phyloP scores from a whole-genome alignment of 805 yeast species.

The Wickerhamiella dianesei region DNA sequence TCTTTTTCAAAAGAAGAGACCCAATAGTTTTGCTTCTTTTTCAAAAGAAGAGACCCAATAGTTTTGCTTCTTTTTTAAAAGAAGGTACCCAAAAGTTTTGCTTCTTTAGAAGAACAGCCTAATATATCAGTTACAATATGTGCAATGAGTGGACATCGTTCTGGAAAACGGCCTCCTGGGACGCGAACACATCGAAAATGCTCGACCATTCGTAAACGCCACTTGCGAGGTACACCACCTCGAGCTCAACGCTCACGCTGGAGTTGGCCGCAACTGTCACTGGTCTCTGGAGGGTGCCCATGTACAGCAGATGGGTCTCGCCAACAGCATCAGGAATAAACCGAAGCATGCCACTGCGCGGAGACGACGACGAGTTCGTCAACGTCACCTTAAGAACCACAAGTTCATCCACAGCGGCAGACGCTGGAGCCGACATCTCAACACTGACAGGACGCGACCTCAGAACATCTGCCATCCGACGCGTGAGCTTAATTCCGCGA shows the following conservation, averaged over 20 bases:
- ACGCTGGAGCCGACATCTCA: conserved; percentile 6
- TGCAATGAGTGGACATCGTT: conserved; percentile 15
- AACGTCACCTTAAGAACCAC: conserved; percentile 39
- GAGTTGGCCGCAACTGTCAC: conserved; percentile 36
- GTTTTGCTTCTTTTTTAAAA: no score
- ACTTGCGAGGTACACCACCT: conserved; percentile 52
- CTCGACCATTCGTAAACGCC: conserved; percentile 81
- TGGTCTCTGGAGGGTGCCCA: conserved; percentile 57
- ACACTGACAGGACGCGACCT: conserved; percentile 13
- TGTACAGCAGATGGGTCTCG: conserved; percentile 50
- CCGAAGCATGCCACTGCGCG: conserved; percentile 43
- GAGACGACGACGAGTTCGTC: conserved; percentile 32
- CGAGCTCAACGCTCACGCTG: conserved; percentile 32
- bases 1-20: no score
- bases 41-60: no score
- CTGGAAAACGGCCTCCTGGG: conserved; percentile 14
- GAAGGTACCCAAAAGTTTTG: no score
- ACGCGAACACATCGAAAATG: conserved; percentile 34
- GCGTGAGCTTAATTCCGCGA: conserved; percentile 48
- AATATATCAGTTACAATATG: conserved; percentile 2
- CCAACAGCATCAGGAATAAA: conserved; percentile 37
- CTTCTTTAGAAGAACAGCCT: no score
- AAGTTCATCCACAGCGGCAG: conserved; percentile 31
- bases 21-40: no score
- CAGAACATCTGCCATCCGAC: conserved; percentile 44